Conservation (phyloP, 2,329 filamentous ascomycete genomes). For the Lasiodiplodia theobromae region DNA sequence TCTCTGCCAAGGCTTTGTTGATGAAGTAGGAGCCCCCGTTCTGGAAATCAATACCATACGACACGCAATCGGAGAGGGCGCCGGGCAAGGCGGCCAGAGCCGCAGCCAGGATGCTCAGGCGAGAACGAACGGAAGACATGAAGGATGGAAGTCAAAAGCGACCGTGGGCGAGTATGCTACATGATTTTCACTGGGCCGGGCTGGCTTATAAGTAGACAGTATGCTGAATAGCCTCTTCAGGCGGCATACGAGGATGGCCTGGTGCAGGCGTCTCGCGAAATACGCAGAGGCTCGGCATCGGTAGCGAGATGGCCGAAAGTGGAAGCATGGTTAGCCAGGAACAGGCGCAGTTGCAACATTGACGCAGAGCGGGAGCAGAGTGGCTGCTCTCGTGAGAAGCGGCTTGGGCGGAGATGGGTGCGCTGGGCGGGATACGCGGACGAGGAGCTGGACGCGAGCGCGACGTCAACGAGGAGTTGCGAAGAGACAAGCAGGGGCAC, state of each 20-base stretch:
- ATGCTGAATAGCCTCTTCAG: neutral
- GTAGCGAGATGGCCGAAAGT: conserved; percentile 19
- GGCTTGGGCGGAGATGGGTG: conserved; percentile 10
- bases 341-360: conserved; percentile 9
- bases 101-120: conserved; percentile 37
- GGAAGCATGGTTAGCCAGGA: conserved; percentile 1
- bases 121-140: conserved; percentile 41
- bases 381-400: conserved; percentile 28
- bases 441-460: neutral
- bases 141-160: conserved; percentile 17
- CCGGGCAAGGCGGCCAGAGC: conserved; percentile 37
- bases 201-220: conserved; percentile 15
- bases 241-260: conserved; percentile 7
- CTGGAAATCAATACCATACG: conserved; percentile 53
- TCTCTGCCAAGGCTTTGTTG: conserved; percentile 49
- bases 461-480: conserved; percentile 18
- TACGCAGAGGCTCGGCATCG: neutral
- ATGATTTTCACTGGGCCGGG: neutral
- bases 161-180: conserved; percentile 1
- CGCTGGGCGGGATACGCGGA: conserved; percentile 1
- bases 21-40: conserved; percentile 55
- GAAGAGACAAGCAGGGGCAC: neutral
- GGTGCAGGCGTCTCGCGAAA: neutral
- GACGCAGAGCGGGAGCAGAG: conserved; percentile 4
- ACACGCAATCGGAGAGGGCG: conserved; percentile 41